Conservation (phyloP, 805 yeast genomes). For the Jamesozyma rosinii region DNA sequence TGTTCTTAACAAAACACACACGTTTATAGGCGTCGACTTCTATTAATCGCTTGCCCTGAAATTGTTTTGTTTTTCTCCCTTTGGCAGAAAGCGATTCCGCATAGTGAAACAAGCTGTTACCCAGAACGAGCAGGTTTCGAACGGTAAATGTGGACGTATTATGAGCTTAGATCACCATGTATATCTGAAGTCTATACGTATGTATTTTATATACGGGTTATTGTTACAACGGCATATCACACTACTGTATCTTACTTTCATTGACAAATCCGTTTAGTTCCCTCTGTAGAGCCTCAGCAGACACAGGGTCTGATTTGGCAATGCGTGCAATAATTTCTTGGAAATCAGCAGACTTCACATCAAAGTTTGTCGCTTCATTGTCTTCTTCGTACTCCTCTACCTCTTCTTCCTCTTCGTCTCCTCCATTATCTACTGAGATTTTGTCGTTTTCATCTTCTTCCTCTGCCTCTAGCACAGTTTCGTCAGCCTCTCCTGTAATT, state of each 20-base stretch:
- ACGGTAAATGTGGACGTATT: too few species aligned
- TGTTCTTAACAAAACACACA: too few species aligned
- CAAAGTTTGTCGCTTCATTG: conserved; percentile 15
- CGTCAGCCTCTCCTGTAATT: conserved; percentile 28
- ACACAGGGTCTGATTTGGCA: conserved; percentile 17
- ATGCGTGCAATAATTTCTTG: conserved; percentile 25
- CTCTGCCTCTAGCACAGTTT: conserved; percentile 26
- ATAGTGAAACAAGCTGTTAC: not conserved
- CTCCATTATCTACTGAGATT: conserved; percentile 24
- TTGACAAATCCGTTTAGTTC: conserved; percentile 22
- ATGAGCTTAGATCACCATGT: too few species aligned
- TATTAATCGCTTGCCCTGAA: not conserved
- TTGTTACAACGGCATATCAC: not conserved
- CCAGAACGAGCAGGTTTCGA: not conserved
- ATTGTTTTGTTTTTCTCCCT: not conserved
- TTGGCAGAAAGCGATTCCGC: not conserved
- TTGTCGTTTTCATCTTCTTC: conserved; percentile 27
- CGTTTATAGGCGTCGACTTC: too few species aligned
- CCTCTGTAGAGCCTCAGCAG: conserved; percentile 16
- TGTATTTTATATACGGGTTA: too few species aligned
- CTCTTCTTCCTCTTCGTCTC: conserved; percentile 15
- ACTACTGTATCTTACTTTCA: conserved; percentile 15
- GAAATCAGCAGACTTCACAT: conserved; percentile 23
- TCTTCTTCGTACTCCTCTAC: conserved; percentile 12
- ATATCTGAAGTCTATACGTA: too few species aligned